Base-by-base conservation (phyloP, 768 basidiomycete species). In the Lactarius sanguifluus region DNA sequence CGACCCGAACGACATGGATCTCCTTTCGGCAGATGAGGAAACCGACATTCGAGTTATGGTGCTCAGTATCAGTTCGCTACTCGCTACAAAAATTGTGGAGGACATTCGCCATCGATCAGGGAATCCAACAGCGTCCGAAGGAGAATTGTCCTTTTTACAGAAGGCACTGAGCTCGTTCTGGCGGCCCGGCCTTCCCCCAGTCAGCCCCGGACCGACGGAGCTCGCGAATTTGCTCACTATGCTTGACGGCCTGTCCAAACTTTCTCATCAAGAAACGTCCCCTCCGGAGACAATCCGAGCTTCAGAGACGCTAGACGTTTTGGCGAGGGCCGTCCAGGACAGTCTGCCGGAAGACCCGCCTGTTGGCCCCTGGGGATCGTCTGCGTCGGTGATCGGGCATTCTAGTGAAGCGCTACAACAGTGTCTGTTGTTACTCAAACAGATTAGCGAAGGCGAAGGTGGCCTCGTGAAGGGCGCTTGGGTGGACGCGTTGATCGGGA, bases 301-400 rank as follows among this genome's bases (percentile, higher is more conserved):
- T 23, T 59, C 57, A n/a, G 57, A 59, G 36, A 59, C 57, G 40
- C 57, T 59, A 13, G 16, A 28, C n/a, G 20, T 59, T 41, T 59
- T 59, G 5, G 57, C 23, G 25, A 25, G 32, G 43, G 54, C 18
- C 20, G 34, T 58, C 23, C 45, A 36, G 18, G 18, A 30, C 16
- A 58, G 34, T 16, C 10, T 64, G 5, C 28, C 57, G 5, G 63
- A 64, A n/a, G 34, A 32, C 45, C 43, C 13, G 18, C 45, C 25
- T 50, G 2, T 8, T 25, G 57, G 38, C 3, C 25, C 7, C 23
- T 50, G 43, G 63, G 57, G 45, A 40, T 25, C 25, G 34, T 38
- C 43, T 15, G 45, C 18, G 25, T 50, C 43, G 18, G 45, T 18
- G 15, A 38, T 57, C 34, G 25, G 34, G 13, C 56, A 38, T 34